Conservation (phyloP, 2,329 filamentous ascomycete species). For the Xylariaceae sp. region DNA sequence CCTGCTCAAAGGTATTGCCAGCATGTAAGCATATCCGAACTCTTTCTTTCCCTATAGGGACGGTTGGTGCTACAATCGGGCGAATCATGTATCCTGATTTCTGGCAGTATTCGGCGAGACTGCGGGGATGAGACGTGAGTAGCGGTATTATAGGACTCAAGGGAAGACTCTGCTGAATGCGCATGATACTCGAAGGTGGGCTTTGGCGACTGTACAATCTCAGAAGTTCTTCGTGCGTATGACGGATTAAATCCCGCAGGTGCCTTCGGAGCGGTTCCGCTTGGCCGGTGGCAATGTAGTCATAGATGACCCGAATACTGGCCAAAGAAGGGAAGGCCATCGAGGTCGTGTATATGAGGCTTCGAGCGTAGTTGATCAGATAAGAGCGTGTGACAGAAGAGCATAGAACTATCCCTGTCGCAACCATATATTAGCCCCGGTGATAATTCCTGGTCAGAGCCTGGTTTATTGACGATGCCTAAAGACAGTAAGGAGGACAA, state of each 20-base stretch:
- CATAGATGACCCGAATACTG: constrained; percentile 31
- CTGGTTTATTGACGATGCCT: too few relatives aligned
- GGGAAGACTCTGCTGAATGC: constrained; percentile 33
- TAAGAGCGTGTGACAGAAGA: constrained; percentile 58
- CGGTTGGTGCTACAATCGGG: constrained; percentile 58
- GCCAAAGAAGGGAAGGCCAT: constrained; percentile 55
- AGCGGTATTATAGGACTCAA: constrained; percentile 57
- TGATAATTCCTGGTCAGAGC: too few relatives aligned
- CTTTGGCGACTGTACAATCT: constrained; percentile 24
- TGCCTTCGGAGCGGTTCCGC: constrained; percentile 35
- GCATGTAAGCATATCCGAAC: constrained; percentile 60
- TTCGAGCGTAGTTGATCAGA: constrained; percentile 73
- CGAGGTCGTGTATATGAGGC: constrained; percentile 71
- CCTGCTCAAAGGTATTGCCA: constrained; percentile 51
- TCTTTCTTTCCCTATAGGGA: constrained; percentile 54
- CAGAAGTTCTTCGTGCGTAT: constrained; percentile 42
- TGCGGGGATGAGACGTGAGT: constrained; percentile 49
- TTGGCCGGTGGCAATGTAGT: constrained; percentile 28
- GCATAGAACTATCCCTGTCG: constrained; percentile 61
- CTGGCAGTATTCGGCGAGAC: constrained; percentile 54
- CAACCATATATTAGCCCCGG: too few relatives aligned
- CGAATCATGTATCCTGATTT: constrained; percentile 50
- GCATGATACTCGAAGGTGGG: constrained; percentile 19
- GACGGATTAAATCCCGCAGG: constrained; percentile 43
- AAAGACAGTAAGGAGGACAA: too few relatives aligned